A percentile compares a stretch with the other conserved stretches of the same genome.
Conservation (phyloP, 306 rosid species). For the Acmispon strigosus region DNA sequence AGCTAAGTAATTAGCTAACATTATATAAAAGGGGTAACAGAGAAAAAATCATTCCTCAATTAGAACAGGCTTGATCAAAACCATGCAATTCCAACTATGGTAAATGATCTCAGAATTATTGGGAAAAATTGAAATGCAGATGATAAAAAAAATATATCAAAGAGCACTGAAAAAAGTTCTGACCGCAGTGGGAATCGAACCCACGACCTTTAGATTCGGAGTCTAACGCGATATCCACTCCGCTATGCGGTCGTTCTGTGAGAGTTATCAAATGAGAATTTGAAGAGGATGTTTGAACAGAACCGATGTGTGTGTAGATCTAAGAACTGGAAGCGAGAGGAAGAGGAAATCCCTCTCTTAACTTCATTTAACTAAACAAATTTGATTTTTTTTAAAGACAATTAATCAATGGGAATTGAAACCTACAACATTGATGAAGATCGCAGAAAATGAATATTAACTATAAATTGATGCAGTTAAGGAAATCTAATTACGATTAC, state of each 20-base stretch:
- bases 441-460: background rate
- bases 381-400: background rate
- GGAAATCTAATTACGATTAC: background rate
- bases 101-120: background rate
- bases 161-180: no score
- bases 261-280: background rate
- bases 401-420: background rate
- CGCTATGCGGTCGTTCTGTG: conserved; percentile 68
- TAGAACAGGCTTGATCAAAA: no score
- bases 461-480: background rate
- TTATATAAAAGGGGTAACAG: no score
- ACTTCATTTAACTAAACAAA: background rate
- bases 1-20: background rate
- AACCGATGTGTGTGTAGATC: background rate
- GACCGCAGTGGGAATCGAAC: conserved; percentile 99
- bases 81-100: background rate
- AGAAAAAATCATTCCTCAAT: background rate
- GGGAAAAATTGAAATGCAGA: background rate
- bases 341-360: background rate
- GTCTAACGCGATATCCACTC: conserved; percentile 99
- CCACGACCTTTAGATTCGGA: conserved; percentile 99
- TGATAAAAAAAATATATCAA: background rate
- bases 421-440: background rate
- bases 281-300: background rate
- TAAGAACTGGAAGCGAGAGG: background rate